Evolutionary conservation across 768 basidiomycete genomes (phyloP).

Genomic region (Termitomyces sp.): DNA sequence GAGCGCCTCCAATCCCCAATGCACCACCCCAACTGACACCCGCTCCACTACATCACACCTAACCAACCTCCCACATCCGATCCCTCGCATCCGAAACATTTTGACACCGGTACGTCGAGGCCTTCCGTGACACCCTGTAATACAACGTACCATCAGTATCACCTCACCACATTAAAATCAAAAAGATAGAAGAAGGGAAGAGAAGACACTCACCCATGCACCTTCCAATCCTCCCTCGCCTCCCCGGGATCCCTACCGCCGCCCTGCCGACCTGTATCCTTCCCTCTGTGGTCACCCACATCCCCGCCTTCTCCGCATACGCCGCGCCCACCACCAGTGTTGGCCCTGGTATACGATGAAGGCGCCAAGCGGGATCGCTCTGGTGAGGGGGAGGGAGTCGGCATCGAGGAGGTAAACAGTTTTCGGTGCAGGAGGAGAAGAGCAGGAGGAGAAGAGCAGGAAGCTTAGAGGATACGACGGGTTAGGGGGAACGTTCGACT

Average conservation of each 20-base stretch:
- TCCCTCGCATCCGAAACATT: conserved; percentile 83
- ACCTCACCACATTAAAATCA: no score
- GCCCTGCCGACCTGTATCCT: conserved; percentile 88
- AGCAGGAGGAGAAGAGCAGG: conserved; percentile 63
- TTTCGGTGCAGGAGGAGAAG: no score
- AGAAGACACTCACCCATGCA: no score
- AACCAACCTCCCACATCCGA: conserved; percentile 93
- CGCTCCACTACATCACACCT: conserved; percentile 80
- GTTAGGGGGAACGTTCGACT: conserved; percentile 93
- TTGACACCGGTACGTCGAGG: conserved; percentile 76
- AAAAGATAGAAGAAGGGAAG: no score
- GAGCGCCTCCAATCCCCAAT: conserved; percentile 57
- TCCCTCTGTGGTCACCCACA: conserved; percentile 98
- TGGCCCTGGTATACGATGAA: conserved; percentile 99
- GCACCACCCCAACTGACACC: conserved; percentile 69
- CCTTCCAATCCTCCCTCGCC: conserved; percentile 96
- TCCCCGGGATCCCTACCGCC: conserved; percentile 96
- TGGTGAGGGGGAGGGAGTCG: conserved; percentile 73
- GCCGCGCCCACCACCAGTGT: conserved; percentile 89
- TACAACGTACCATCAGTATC: no score
- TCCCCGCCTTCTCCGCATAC: conserved; percentile 85
- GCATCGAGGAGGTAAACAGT: conserved; percentile 97
- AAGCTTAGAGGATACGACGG: conserved; percentile 95
- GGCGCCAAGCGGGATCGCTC: conserved; percentile 88
- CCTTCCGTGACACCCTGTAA: conserved; percentile 84